Evolutionary conservation across 83 land plant genomes (phyloP).

Genomic region (Larix sibirica): DNA sequence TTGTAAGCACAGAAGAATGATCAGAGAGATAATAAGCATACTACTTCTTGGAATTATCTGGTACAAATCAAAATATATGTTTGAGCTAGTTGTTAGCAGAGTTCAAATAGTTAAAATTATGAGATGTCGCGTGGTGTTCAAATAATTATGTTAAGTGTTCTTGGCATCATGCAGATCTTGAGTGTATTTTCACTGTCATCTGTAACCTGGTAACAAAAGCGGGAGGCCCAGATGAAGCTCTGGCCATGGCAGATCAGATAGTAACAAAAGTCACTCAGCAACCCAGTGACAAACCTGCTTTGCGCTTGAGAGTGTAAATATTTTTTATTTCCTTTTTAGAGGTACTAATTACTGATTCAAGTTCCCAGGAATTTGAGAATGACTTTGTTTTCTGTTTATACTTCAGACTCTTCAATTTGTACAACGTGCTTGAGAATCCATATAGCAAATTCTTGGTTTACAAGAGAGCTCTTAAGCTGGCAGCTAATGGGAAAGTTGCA

Average conservation of each 20-base stretch:
- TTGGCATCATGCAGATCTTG: constrained; percentile 60
- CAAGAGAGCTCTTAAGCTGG: constrained; percentile 77
- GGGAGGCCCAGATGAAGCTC: constrained; percentile 67
- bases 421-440: constrained; percentile 83
- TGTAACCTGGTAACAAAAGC: constrained; percentile 84
- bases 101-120: not conserved
- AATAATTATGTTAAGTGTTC: too few species aligned
- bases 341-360: not conserved
- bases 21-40: not conserved
- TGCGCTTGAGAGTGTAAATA: constrained; percentile 83
- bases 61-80: not conserved
- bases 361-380: not conserved
- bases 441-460: constrained; percentile 82
- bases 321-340: not conserved
- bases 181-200: constrained; percentile 86
- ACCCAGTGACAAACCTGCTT: constrained; percentile 80
- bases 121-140: not conserved
- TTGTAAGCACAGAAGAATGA: not conserved
- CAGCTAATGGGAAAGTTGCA: constrained; percentile 73
- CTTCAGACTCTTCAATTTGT: constrained; percentile 85
- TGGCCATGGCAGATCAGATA: constrained; percentile 92
- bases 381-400: not conserved
- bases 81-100: not conserved
- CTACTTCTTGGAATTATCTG: not conserved
- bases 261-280: constrained; percentile 68